Conservation (phyloP, 2,329 filamentous ascomycete genomes). For the Coccinonectria pachysandricola region DNA sequence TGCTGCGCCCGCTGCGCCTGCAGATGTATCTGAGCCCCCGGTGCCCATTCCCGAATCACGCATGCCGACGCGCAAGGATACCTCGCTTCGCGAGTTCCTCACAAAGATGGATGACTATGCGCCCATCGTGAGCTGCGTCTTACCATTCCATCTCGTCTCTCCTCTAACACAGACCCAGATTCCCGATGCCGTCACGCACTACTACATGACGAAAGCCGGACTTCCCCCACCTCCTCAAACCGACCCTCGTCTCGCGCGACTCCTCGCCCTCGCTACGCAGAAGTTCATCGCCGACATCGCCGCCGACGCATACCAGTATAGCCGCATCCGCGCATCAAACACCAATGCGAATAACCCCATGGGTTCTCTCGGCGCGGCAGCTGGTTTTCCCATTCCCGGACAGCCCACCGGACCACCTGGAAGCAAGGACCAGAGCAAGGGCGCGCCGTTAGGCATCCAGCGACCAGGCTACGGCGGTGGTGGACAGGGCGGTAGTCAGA, state of each 20-base stretch:
- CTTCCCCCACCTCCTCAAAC: slow-evolving; percentile 88
- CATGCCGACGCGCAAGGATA: slow-evolving; percentile 77
- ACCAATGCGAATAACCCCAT: slow-evolving; percentile 82
- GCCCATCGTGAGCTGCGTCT: slow-evolving; percentile 67
- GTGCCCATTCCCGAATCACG: slow-evolving; percentile 46
- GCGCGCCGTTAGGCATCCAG: slow-evolving; percentile 60
- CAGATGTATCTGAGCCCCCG: slow-evolving; percentile 29
- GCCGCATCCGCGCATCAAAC: slow-evolving; percentile 83
- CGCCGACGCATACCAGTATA: slow-evolving; percentile 96
- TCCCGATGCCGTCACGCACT: slow-evolving; percentile 92
- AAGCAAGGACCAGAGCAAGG: slow-evolving; percentile 46
- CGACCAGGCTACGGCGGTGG: slow-evolving; percentile 76
- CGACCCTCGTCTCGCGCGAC: slow-evolving; percentile 78
- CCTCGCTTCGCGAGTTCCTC: slow-evolving; percentile 83
- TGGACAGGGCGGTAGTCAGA: slow-evolving; percentile 78
- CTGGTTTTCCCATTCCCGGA: slow-evolving; percentile 56
- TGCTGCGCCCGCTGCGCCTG: slow-evolving; percentile 18
- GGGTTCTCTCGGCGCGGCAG: slow-evolving; percentile 70
- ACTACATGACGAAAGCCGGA: slow-evolving; percentile 93
- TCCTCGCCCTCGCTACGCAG: slow-evolving; percentile 93
- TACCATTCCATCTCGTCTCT: not conserved
- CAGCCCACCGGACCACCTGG: slow-evolving; percentile 48
- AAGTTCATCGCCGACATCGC: slow-evolving; percentile 98
- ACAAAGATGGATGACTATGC: slow-evolving; percentile 97
- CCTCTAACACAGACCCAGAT: slow-evolving; percentile 48